Conservation (phyloP, 805 yeast species). For the Priceomyces melissophilus region DNA sequence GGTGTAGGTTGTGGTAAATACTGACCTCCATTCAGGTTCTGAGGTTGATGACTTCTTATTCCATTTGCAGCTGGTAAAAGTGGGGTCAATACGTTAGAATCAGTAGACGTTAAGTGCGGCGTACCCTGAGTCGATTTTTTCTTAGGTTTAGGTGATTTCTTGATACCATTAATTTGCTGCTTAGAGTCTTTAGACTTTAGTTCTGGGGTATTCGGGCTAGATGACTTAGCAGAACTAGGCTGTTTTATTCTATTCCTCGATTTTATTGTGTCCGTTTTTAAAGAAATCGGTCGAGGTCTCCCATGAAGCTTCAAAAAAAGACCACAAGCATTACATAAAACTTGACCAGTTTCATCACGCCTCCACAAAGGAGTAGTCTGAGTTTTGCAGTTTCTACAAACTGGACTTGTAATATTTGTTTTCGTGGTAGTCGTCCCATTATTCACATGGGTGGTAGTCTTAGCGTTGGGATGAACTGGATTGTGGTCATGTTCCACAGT, state of each 20-base stretch:
- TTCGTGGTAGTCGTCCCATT: slow-evolving; percentile 66
- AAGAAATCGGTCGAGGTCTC: slow-evolving; percentile 83
- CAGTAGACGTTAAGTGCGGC: slow-evolving; percentile 8
- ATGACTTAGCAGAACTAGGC: slow-evolving; percentile 30
- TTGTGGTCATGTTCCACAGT: slow-evolving; percentile 15
- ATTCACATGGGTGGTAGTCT: slow-evolving; percentile 53
- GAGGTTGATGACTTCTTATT: slow-evolving; percentile 4
- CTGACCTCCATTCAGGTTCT: slow-evolving; percentile 4
- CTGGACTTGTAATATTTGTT: slow-evolving; percentile 59
- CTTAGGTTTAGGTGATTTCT: slow-evolving; percentile 23
- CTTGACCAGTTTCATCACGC: slow-evolving; percentile 76
- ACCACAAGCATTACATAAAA: slow-evolving; percentile 93
- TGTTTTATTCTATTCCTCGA: slow-evolving; percentile 82
- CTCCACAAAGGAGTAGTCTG: slow-evolving; percentile 95
- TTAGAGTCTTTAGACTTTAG: slow-evolving; percentile 47
- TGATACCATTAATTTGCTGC: slow-evolving; percentile 13
- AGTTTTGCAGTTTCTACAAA: slow-evolving; percentile 88
- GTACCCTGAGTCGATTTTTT: slow-evolving; percentile 5
- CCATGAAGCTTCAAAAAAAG: slow-evolving; percentile 86
- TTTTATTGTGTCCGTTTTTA: slow-evolving; percentile 90
- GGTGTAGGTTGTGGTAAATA: slow-evolving; percentile 7
- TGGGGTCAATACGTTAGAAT: slow-evolving; percentile 20
- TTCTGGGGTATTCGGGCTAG: slow-evolving; percentile 55
- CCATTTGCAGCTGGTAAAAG: slow-evolving; percentile 23
- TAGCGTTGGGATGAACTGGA: slow-evolving; percentile 60